Evolutionary conservation across 306 rosid species (phyloP).

Genomic region (Herpetospermum pedunculosum): DNA sequence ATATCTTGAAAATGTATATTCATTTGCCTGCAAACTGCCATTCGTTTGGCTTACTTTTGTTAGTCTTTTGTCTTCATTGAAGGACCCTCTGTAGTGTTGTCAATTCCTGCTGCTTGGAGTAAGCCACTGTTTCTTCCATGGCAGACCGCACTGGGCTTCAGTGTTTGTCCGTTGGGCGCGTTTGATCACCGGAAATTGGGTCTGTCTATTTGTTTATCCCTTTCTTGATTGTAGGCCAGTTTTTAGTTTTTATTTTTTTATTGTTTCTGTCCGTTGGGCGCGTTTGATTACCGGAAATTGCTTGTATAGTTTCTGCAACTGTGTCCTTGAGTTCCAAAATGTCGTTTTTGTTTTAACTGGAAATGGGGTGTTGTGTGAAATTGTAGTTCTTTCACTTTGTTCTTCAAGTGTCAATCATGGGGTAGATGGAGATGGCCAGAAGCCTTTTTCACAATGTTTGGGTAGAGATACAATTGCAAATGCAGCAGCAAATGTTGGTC

Average conservation of each 20-base stretch:
- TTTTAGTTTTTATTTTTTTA: too few relatives aligned
- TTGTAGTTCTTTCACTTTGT: slow-evolving; percentile 36
- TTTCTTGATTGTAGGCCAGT: background rate
- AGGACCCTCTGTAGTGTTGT: slow-evolving; percentile 25
- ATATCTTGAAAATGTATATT: background rate
- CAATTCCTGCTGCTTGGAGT: slow-evolving; percentile 20
- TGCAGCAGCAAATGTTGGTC: slow-evolving; percentile 72
- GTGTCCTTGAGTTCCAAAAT: too few relatives aligned
- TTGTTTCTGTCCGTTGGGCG: too few relatives aligned
- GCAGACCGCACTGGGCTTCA: slow-evolving; percentile 7
- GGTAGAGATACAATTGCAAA: slow-evolving; percentile 70
- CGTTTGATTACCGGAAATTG: too few relatives aligned
- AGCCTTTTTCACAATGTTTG: slow-evolving; percentile 36
- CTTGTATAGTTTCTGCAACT: too few relatives aligned
- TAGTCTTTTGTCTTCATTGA: background rate
- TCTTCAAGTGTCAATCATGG: slow-evolving; percentile 36
- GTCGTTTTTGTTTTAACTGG: background rate
- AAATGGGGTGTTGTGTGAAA: background rate
- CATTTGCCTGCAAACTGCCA: background rate
- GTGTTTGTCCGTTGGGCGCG: background rate
- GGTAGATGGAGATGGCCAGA: slow-evolving; percentile 20
- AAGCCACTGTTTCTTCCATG: slow-evolving; percentile 22
- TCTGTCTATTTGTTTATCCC: slow-evolving; percentile 9
- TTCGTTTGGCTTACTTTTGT: background rate
- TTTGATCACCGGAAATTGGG: slow-evolving; percentile 23